A percentile compares a stretch with the other conserved stretches of the same genome.
phyloP scores from a whole-genome alignment of 164 flowering plant genomes.

The Umbilicus rupestris region DNA sequence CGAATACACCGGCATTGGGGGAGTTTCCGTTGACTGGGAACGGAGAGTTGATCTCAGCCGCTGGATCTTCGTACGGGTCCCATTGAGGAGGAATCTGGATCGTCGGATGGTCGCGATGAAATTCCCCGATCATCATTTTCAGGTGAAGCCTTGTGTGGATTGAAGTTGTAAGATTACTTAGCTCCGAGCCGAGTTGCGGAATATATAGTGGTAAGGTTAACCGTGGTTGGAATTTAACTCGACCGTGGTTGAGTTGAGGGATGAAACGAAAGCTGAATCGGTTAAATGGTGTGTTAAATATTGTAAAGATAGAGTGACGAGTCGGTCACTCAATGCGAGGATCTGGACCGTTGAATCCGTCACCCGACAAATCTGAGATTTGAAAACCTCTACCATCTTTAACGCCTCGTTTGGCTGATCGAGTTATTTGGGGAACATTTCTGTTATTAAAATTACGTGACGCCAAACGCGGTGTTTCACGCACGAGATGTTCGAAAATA shows the following conservation, averaged over 20 bases:
- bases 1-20: constrained; percentile 11
- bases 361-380: not conserved
- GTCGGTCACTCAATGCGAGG: not conserved
- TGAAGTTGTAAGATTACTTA: not conserved
- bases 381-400: not conserved
- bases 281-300: not conserved
- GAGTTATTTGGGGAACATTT: not conserved
- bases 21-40: constrained; percentile 16
- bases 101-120: constrained; percentile 25
- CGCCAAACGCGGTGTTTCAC: not conserved
- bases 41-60: constrained; percentile 16
- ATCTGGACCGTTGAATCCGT: constrained; percentile 1
- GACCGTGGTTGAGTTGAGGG: constrained; percentile 23
- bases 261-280: not conserved
- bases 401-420: not conserved
- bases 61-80: constrained; percentile 27
- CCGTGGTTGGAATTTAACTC: constrained; percentile 12
- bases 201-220: constrained; percentile 8
- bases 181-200: not conserved
- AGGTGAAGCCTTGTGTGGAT: not conserved
- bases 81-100: constrained; percentile 32
- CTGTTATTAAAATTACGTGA: not conserved
- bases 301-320: not conserved
- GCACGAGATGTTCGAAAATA: not conserved
- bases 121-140: constrained; percentile 38